Percentiles rank a stretch among this genome's conserved stretches.
Conservation (phyloP, 345 rosid genomes). For the Jatropha curcas region DNA sequence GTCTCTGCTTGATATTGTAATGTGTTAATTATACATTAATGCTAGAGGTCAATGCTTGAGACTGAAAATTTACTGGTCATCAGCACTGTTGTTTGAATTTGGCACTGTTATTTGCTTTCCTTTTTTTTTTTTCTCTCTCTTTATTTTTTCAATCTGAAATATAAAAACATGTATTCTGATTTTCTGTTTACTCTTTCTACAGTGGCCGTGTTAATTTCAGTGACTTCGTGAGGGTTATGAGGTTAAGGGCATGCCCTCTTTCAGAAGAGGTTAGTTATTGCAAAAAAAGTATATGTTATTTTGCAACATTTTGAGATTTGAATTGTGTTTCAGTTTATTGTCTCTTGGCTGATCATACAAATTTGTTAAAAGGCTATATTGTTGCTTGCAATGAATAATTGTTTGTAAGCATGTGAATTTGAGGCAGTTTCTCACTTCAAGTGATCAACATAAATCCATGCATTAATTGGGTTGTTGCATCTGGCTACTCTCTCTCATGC, state of each 20-base stretch:
- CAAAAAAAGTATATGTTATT: not conserved
- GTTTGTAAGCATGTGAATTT: constrained; percentile 4
- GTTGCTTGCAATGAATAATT: constrained; percentile 2
- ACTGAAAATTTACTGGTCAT: not conserved
- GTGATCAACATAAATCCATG: not conserved
- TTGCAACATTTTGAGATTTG: not conserved
- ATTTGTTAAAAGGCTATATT: not conserved
- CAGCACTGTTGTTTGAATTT: not conserved
- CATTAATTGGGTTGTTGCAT: not conserved
- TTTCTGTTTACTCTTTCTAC: constrained; percentile 32
- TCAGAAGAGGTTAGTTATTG: constrained; percentile 59
- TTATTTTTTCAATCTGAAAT: not conserved
- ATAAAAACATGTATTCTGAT: not conserved
- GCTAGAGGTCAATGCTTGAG: not conserved
- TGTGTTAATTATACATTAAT: not conserved
- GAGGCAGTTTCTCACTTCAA: not conserved
- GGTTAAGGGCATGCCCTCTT: constrained; percentile 58
- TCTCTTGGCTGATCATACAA: constrained; percentile 7
- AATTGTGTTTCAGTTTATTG: no score
- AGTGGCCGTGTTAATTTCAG: constrained; percentile 69
- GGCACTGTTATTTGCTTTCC: not conserved
- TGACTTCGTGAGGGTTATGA: constrained; percentile 60
- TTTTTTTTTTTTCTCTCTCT: no score
- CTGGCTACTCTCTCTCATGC: not conserved
- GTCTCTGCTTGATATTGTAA: not conserved